Evolutionary conservation across 192 early-diverging fungal species (phyloP), one percentile per base, ranked within the genome.

Genomic region (Umbelopsis ramanniana): DNA sequence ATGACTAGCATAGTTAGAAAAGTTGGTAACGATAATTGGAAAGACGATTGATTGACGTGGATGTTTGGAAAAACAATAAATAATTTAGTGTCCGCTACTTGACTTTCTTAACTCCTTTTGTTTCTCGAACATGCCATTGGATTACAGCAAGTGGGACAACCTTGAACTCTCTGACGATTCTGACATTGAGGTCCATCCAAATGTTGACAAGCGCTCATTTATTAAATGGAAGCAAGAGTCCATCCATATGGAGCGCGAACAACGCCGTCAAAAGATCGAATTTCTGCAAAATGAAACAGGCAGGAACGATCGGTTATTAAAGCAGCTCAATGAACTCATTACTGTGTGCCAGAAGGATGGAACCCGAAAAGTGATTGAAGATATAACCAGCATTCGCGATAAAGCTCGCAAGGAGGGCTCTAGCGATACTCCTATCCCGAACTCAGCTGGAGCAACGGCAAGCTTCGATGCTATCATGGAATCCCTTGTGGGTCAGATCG

Each of bases 121-220:
- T 70, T 29, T 70, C 33, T 26, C 24, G 17, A 22, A 71, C 23
- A 77, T 77, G 76, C 76, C 76, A 66, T 47, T 94, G 57, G 93
- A 96, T 86, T 97, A 97, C 79, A 92, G 90, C 77, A 95, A 96
- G 82, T 98, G 96, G 96, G 96, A 98, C 82, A 94, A 93, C 69
- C 87, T 98, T 46, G 96, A 98, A 81, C 87, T 98, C 57, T 94
- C 93, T 43, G 96, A 98, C 83, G 96, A 98, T 84, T 93, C 93
- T n/a, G 96, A 98, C 79, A 92, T 98, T 78, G 96, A 98, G 75
- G 84, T 86, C n/a, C 93, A 94, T 82, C 96, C 96, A 38, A 97
- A 98, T 68, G 95, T 98, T 15, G 96, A 98, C 79, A 95, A 95
- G 72, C 88, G 89, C 40, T 94, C 95, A 9, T 89, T 94, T 75